Evolutionary conservation across 1,284 basidiomycete species (phyloP), one percentile per base, ranked within the genome.

Genomic region (Bjerkandera adusta): DNA sequence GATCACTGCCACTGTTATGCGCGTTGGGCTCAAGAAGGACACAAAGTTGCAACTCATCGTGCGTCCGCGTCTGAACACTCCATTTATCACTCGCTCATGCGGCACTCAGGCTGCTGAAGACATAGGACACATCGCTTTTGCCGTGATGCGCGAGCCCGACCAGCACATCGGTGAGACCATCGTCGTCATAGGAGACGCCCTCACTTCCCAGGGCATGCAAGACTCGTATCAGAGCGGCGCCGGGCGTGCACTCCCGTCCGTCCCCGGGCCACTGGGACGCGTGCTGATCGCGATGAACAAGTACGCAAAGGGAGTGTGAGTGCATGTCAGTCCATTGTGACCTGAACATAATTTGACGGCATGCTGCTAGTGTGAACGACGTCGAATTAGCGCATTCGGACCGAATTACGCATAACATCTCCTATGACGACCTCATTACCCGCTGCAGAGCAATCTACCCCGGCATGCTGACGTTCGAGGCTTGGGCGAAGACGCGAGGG

Each of bases 11-110:
- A 60, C 60, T 16, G 63, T 68, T 0, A 34, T 73, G 4, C 64
- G 59, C 20, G 53, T 40, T 22, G 69, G 68, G 1, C 48, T 72
- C 11, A 60, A 68, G 47, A 53, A 60, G 10, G 55, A 55, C 10
- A 67, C 65, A 2, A 65, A 66, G 18, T 33, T 69, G 10, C 66
- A 67, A 37, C 45, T 72, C 11, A 59, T 71, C 34, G 69, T 70
- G 44, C 49, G 69, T 63, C 13, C 33, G 20, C 18, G 13, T 20
- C 18, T 16, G 2, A 20, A 21, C 3, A 20, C 38, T 37, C 25
- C 34, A 15, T 36, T 32, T 35, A n/a, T n/a, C n/a, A n/a, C n/a
- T n/a, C n/a, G n/a, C n/a, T n/a, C n/a, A 36, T 49, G 16, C 29
- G 11, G 4, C 12, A 20, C 8, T n/a, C 40, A 65, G 62, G 63